Evolutionary conservation across 805 yeast species (phyloP), one percentile per base, ranked within the genome.

Genomic region (Saturnispora diversa): DNA sequence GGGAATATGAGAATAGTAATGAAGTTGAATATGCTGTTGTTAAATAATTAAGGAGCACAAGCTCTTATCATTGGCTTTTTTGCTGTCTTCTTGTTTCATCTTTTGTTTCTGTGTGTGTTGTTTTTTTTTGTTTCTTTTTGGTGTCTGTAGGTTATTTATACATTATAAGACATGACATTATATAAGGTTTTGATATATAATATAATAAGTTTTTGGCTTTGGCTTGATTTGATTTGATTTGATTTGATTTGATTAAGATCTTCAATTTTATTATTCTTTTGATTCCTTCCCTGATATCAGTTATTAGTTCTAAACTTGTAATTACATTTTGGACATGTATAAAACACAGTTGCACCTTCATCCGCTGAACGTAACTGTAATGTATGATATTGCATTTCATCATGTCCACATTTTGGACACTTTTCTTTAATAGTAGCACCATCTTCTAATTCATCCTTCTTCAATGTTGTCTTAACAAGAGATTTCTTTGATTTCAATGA

Each of bases 291-390:
- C 13, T 27, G n/a, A n/a, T n/a, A n/a, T 47, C 54, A 90, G 60
- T 92, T 92, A 62, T 92, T 90, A 27, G 96, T 88, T 68, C 97
- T 81, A 70, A 84, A 88, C 55, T 85, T 78, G 72, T 90, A 86
- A 31, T 88, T 87, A 72, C 99, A 92, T 31, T 74, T 66, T 1
- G 95, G 81, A 69, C 98, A 92, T 1, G 98, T 90, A 66, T 92
- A 94, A 60, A 92, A 92, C 26, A 92, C 97, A 8, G 99, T 92
- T 22, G 98, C 95, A 72, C 98, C 99, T 72, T 92, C 99, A 72
- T 92, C 99, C 1, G 98, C 99, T 40, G 95, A 84, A 66, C 99
- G 79, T 53, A 92, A 72, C 64, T 92, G 99, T 51, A 92, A 69
- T 4, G 98, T 92, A 58, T 92, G 97, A 60, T 90, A 92, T 59